phyloP scores from a whole-genome alignment of 257 asterid species.

The Verbascum thapsus region DNA sequence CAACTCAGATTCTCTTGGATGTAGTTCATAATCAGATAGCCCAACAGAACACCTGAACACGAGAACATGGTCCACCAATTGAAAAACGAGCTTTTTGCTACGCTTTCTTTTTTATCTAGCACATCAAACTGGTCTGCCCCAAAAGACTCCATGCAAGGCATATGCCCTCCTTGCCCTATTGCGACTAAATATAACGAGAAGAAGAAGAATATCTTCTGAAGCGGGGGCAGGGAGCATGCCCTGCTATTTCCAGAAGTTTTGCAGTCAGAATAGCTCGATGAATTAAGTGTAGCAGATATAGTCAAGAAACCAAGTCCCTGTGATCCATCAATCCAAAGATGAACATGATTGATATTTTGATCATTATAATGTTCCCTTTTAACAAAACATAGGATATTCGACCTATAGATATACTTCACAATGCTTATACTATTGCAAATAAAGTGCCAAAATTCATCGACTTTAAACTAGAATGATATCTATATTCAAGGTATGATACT shows the following conservation, averaged over 20 bases:
- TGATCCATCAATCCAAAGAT: background rate
- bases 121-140: conserved; percentile 52
- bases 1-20: conserved; percentile 24
- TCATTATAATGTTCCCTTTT: no score
- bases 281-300: conserved; percentile 33
- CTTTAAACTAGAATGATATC: no score
- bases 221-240: conserved; percentile 29
- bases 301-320: conserved; percentile 29
- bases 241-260: conserved; percentile 3
- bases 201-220: conserved; percentile 34
- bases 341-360: no score
- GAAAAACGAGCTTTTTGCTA: conserved; percentile 44
- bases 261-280: conserved; percentile 18
- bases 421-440: no score
- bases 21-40: conserved; percentile 2
- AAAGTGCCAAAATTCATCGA: no score
- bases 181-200: conserved; percentile 33
- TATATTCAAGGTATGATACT: no score
- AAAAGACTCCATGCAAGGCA: conserved; percentile 42
- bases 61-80: conserved; percentile 31
- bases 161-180: conserved; percentile 33
- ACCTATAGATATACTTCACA: no score
- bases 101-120: conserved; percentile 31
- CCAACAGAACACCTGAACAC: conserved; percentile 5
- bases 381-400: no score